Evolutionary conservation across 2,329 filamentous ascomycete genomes (phyloP).

Genomic region (Alternaria incomplexa): DNA sequence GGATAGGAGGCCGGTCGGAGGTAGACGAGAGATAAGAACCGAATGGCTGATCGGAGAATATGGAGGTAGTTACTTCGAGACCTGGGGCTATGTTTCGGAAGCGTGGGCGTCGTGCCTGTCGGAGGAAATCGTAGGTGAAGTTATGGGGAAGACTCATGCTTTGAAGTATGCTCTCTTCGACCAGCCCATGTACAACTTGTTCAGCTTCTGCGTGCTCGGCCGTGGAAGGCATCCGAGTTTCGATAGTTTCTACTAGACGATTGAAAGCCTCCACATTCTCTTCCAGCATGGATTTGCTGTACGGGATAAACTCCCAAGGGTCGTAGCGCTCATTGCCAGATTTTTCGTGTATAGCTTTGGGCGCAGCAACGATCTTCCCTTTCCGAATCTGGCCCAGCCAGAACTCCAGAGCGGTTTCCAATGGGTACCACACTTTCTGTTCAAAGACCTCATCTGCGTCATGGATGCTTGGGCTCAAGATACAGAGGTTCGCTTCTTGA

Average conservation of each 20-base stretch:
- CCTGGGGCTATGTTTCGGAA: constrained; percentile 24
- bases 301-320: constrained; percentile 16
- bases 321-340: not conserved
- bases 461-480: not conserved
- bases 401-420: constrained; percentile 13
- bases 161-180: constrained; percentile 7
- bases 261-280: constrained; percentile 18
- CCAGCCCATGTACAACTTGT: not conserved
- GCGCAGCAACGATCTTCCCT: constrained; percentile 12
- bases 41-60: constrained; percentile 12
- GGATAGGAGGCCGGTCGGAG: not conserved
- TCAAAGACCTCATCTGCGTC: not conserved
- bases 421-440: constrained; percentile 14
- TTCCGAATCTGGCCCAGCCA: constrained; percentile 17
- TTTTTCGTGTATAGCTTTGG: not conserved
- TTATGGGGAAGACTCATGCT: not conserved
- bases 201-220: not conserved
- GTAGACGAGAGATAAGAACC: not conserved
- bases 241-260: constrained; percentile 16
- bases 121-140: constrained; percentile 18
- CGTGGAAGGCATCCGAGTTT: not conserved
- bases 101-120: constrained; percentile 9
- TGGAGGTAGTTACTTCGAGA: constrained; percentile 10
- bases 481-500: constrained; percentile 10
- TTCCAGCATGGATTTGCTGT: constrained; percentile 9